A percentile compares a stretch with the other conserved stretches of the same genome.
Conservation (phyloP, 495 filamentous ascomycete genomes). For the Talaromyces adpressus region DNA sequence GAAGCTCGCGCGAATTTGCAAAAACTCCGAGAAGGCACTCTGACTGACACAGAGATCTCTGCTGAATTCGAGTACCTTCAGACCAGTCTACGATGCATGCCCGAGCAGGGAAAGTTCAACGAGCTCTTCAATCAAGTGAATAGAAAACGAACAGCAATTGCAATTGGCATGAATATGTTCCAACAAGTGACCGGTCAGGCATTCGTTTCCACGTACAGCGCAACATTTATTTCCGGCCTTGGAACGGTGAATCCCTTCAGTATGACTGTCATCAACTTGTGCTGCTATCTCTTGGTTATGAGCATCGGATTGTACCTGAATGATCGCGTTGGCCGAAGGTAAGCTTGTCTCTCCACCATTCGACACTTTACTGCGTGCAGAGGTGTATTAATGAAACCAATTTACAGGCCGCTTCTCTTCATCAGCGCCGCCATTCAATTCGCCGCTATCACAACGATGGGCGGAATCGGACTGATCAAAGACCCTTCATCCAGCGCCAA, state of each 20-base stretch:
- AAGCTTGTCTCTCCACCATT: not conserved
- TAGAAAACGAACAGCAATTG: slow-evolving; percentile 4
- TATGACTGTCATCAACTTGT: slow-evolving; percentile 10
- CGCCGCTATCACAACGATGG: slow-evolving; percentile 10
- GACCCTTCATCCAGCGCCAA: slow-evolving; percentile 3
- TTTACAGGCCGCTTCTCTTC: slow-evolving; percentile 11
- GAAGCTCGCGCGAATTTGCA: slow-evolving; percentile 17
- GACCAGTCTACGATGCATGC: not conserved
- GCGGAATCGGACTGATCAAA: slow-evolving; percentile 9
- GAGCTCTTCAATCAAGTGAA: not conserved
- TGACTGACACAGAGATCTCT: slow-evolving; percentile 9
- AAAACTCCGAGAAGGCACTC: slow-evolving; percentile 12
- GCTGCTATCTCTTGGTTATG: not conserved
- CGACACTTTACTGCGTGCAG: not conserved
- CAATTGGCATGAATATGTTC: slow-evolving; percentile 16
- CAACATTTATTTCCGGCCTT: slow-evolving; percentile 16
- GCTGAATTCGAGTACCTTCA: not conserved
- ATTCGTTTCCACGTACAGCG: slow-evolving; percentile 18
- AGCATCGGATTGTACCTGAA: not conserved
- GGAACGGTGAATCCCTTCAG: slow-evolving; percentile 17
- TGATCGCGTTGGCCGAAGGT: not conserved
- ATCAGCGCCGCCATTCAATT: slow-evolving; percentile 12
- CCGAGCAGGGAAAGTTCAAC: not conserved
- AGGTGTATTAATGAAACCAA: not conserved
- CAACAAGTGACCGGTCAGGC: slow-evolving; percentile 18